Evolutionary conservation across 495 filamentous ascomycete genomes (phyloP).

Genomic region (Trichoderma virens): DNA sequence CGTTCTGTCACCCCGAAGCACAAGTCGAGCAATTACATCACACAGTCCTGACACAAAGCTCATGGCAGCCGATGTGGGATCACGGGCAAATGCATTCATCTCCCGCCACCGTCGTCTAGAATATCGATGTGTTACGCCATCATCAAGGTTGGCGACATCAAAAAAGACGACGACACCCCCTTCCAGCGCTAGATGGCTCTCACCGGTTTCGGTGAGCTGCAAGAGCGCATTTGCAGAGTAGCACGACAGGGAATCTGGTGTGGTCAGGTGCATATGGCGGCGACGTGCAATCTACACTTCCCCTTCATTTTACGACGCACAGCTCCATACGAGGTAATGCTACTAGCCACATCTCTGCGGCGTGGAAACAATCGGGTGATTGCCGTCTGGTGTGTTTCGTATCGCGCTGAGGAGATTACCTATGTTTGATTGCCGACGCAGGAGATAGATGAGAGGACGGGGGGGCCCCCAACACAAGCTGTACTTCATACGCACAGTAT

Average conservation of each 20-base stretch:
- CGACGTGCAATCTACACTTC: not conserved
- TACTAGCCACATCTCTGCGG: not conserved
- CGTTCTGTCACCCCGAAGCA: no score
- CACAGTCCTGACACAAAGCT: not conserved
- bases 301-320: not conserved
- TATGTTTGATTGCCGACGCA: constrained; percentile 1
- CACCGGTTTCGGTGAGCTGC: not conserved
- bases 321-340: not conserved
- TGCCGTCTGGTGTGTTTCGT: not conserved
- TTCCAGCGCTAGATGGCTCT: not conserved
- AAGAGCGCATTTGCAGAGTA: not conserved
- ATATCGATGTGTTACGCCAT: not conserved
- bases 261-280: constrained; percentile 1
- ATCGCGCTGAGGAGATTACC: not conserved
- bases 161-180: no score
- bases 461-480: constrained; percentile 1
- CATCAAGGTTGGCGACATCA: no score
- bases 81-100: not conserved
- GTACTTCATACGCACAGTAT: no score
- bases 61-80: not conserved
- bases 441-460: not conserved
- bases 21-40: not conserved
- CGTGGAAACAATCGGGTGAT: not conserved
- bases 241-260: not conserved
- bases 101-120: not conserved